These are phyloP conservation scores for Trichoderma harzianum DNA, from an alignment of 2,329 filamentous ascomycete genomes.

Conservation along the genomic window DNA sequence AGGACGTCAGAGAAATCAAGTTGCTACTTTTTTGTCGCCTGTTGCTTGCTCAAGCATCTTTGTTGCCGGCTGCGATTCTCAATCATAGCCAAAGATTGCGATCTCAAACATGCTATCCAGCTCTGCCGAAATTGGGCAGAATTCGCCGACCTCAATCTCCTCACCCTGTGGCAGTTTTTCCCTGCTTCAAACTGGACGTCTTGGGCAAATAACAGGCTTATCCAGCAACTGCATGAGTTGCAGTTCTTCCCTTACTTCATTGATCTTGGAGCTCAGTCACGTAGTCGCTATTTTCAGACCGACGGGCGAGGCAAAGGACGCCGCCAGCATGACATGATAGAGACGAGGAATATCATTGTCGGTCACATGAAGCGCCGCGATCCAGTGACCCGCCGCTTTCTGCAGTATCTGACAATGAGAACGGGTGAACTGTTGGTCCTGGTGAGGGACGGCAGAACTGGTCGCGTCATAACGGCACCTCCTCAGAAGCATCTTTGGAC, in stretches of 20 bases:
- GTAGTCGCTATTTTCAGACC: slow-evolving; percentile 22
- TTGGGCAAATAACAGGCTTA: slow-evolving; percentile 24
- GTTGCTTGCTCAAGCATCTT: slow-evolving; percentile 26
- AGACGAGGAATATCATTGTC: slow-evolving; percentile 28
- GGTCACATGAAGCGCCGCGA: slow-evolving; percentile 31
- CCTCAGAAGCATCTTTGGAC: slow-evolving; percentile 28
- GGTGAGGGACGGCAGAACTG: slow-evolving; percentile 30
- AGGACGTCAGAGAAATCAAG: slow-evolving; percentile 30
- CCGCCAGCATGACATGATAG: slow-evolving; percentile 27
- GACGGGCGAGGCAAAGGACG: slow-evolving; percentile 23
- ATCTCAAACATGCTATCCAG: slow-evolving; percentile 28
- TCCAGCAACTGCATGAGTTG: slow-evolving; percentile 28
- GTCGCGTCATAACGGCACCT: slow-evolving; percentile 29
- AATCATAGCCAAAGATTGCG: slow-evolving; percentile 30
- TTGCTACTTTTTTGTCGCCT: slow-evolving; percentile 29
- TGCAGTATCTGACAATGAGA: slow-evolving; percentile 29
- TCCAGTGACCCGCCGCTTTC: slow-evolving; percentile 27
- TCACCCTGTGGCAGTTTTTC: slow-evolving; percentile 28
- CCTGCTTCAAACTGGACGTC: slow-evolving; percentile 29
- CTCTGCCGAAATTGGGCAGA: slow-evolving; percentile 31
- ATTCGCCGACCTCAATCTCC: slow-evolving; percentile 28
- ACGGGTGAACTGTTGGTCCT: slow-evolving; percentile 26
- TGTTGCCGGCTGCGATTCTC: slow-evolving; percentile 30
- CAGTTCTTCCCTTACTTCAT: slow-evolving; percentile 29
- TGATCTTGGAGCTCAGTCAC: slow-evolving; percentile 24